Evolutionary conservation across 1,139 yeast genomes (phyloP), one percentile per base, ranked within the genome.

Genomic region (Scheffersomyces insectosa): DNA sequence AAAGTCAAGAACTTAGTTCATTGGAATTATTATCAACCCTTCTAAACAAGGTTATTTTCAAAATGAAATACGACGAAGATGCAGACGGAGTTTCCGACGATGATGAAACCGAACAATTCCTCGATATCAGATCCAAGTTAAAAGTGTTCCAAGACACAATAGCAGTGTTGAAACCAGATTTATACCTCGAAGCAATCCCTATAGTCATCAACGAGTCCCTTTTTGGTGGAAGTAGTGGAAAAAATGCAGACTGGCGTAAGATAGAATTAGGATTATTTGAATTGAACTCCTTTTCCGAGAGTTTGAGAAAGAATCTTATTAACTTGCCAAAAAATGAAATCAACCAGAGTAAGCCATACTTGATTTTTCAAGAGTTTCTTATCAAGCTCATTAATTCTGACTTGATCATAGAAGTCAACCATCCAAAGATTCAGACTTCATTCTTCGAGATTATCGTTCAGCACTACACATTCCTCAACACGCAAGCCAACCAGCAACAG

Each of bases 231-330:
- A 59, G 46, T 44, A 57, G 37, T 46, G 53, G 46, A 46, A 55
- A 40, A 9, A 43, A 52, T 7, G 56, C 62, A 14, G 79, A 82
- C 50, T 91, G 98, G 98, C 80, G 88, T 56, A 81, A 79, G 33
- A 73, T 88, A 28, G 99, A 95, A 65, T 74, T 95, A 50, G 98
- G 97, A 1, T 68, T 95, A 40, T 90, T 74, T 59, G 95, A 91
- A 62, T 74, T 93, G 55, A 79, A 82, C 45, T 85, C 83, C 50
- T 83, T 85, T 52, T 85, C 91, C 43, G 99, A 91, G 49, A 80
- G 88, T 44, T 72, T 91, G 46, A 81, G 88, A 62, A 87, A 82
- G 55, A 88, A 87, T 51, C 64, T 85, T 11, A 79, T 88, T 59
- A 82, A 83, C 47, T 63, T 84, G 15, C 87, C 88, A 25, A 86